A percentile compares a stretch with the other conserved stretches of the same genome.
phyloP scores from a whole-genome alignment of 208 protist species.

The Novymonas esmeraldas region DNA sequence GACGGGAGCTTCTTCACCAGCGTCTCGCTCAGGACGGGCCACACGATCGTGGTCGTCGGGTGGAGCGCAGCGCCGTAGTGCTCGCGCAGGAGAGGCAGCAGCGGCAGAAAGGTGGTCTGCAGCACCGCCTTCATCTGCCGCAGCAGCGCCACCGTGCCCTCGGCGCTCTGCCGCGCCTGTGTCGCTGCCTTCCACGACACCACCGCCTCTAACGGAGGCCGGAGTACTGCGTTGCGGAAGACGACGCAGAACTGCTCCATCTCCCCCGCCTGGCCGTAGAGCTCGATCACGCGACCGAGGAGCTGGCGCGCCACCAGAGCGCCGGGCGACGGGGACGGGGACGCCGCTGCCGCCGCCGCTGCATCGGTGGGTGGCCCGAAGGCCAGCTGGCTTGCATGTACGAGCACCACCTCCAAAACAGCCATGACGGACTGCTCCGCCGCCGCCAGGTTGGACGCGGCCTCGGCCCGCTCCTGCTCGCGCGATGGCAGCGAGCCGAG shows the following conservation, averaged over 20 bases:
- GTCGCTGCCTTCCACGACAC: slow-evolving; percentile 86
- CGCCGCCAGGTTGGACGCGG: slow-evolving; percentile 17
- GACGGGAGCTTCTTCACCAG: slow-evolving; percentile 79
- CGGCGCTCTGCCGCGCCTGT: slow-evolving; percentile 67
- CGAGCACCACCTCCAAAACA: slow-evolving; percentile 25
- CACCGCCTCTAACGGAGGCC: slow-evolving; percentile 58
- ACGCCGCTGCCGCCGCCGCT: not conserved
- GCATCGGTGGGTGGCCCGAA: not conserved
- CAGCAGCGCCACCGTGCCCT: slow-evolving; percentile 63
- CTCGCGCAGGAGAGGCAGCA: slow-evolving; percentile 61
- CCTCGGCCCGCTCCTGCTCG: slow-evolving; percentile 25
- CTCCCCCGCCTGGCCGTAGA: slow-evolving; percentile 51
- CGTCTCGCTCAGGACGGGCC: slow-evolving; percentile 78
- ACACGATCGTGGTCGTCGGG: slow-evolving; percentile 68
- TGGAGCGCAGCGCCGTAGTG: slow-evolving; percentile 43
- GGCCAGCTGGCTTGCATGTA: slow-evolving; percentile 22
- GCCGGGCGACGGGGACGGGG: not conserved
- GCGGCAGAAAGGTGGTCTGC: slow-evolving; percentile 34
- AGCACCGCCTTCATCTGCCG: slow-evolving; percentile 45
- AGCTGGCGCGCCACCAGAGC: slow-evolving; percentile 9
- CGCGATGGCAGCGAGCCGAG: slow-evolving; percentile 24
- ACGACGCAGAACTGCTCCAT: slow-evolving; percentile 59
- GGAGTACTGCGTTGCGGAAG: slow-evolving; percentile 63
- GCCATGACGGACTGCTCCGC: slow-evolving; percentile 34
- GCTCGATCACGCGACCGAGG: slow-evolving; percentile 40